Evolutionary conservation across 2,329 filamentous ascomycete genomes (phyloP).

Genomic region (Trichoderma guizhouense): DNA sequence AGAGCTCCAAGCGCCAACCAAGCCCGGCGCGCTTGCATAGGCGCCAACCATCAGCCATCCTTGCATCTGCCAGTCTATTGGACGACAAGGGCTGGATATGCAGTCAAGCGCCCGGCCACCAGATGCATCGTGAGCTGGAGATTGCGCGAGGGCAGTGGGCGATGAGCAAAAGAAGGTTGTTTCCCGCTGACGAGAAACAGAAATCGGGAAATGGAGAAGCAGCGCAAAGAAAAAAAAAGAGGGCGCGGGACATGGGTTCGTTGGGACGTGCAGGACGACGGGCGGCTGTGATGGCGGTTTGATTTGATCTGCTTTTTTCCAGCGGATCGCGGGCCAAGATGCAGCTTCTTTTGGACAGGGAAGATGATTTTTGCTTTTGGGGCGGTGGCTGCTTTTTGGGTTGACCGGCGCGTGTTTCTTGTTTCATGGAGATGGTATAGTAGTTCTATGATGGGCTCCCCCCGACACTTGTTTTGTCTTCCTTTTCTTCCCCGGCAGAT

Average conservation of each 20-base stretch:
- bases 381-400: neutral
- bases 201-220: neutral
- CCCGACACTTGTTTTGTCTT: neutral
- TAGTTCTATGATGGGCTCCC: slow-evolving; percentile 5
- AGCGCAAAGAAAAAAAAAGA: neutral
- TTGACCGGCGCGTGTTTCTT: slow-evolving; percentile 1
- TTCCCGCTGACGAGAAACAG: neutral
- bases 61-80: neutral
- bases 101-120: slow-evolving; percentile 16
- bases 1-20: neutral
- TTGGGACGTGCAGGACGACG: neutral
- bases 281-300: slow-evolving; percentile 14
- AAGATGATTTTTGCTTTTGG: neutral
- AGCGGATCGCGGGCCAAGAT: neutral
- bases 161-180: slow-evolving; percentile 3
- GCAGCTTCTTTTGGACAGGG: neutral
- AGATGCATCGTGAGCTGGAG: slow-evolving; percentile 5
- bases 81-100: neutral
- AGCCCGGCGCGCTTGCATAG: slow-evolving; percentile 3
- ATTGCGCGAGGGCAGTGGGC: neutral
- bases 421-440: neutral
- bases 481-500: neutral
- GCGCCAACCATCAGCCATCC: neutral
- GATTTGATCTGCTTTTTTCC: neutral
- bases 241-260: neutral